A percentile compares a stretch with the other conserved stretches of the same genome.
phyloP scores from a whole-genome alignment of 495 filamentous ascomycete genomes.

The Clohesyomyces aquaticus region DNA sequence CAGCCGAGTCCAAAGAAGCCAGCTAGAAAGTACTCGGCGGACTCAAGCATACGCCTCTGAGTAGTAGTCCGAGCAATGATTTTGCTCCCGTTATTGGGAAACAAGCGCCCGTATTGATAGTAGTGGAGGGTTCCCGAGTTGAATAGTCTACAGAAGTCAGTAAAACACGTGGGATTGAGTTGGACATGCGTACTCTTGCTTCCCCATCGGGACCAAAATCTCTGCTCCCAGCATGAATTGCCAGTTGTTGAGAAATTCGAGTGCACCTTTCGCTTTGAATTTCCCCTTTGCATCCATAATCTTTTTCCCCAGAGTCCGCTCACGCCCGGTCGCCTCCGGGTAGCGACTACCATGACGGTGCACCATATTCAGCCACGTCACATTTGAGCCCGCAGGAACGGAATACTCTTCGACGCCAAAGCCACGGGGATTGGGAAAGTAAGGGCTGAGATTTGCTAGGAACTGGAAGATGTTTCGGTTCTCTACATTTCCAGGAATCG shows the following conservation, averaged over 20 bases:
- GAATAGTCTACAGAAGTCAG: conserved; percentile 39
- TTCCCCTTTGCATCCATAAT: conserved; percentile 46
- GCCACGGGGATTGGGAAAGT: conserved; percentile 41
- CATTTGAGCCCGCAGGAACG: conserved; percentile 58
- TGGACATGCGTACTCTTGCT: conserved; percentile 53
- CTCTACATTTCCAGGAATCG: conserved; percentile 54
- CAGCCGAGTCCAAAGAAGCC: conserved; percentile 66
- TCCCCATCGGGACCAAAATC: conserved; percentile 58
- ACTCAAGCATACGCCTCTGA: conserved; percentile 56
- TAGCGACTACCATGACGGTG: conserved; percentile 54
- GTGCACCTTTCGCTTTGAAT: conserved; percentile 51
- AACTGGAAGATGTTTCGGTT: conserved; percentile 60
- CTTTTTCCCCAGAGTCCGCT: conserved; percentile 44
- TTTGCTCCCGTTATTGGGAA: conserved; percentile 60
- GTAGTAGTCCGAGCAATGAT: conserved; percentile 65
- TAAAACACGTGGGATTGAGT: no score
- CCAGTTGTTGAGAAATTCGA: conserved; percentile 58
- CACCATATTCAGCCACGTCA: conserved; percentile 58
- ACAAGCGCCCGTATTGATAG: conserved; percentile 66
- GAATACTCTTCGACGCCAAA: conserved; percentile 60
- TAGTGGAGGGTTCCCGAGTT: conserved; percentile 49
- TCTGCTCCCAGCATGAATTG: conserved; percentile 54
- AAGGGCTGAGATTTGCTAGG: conserved; percentile 58
- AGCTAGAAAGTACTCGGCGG: conserved; percentile 54
- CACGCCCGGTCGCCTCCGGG: conserved; percentile 42